A percentile compares a stretch with the other conserved stretches of the same genome.
phyloP scores from a whole-genome alignment of 208 protist species.

The Trypanosoma congolense region DNA sequence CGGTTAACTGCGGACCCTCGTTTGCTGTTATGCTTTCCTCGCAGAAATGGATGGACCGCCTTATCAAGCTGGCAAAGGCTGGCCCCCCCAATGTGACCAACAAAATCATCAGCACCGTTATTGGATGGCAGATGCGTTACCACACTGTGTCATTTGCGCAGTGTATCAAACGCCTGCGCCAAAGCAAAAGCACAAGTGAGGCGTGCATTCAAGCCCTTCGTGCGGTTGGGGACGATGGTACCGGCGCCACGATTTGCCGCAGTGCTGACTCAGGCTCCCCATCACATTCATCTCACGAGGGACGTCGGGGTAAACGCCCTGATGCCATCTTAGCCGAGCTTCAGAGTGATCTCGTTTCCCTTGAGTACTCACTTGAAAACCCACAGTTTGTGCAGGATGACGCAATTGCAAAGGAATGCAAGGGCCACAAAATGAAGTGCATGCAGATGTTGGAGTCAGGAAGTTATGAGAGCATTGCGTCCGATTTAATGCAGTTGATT shows the following conservation, averaged over 20 bases:
- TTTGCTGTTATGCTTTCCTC: slow-evolving; percentile 74
- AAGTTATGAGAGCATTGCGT: slow-evolving; percentile 58
- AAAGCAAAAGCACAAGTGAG: slow-evolving; percentile 67
- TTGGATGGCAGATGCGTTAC: slow-evolving; percentile 77
- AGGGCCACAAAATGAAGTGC: slow-evolving; percentile 70
- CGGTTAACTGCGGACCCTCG: slow-evolving; percentile 64
- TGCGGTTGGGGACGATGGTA: slow-evolving; percentile 25
- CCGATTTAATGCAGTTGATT: slow-evolving; percentile 81
- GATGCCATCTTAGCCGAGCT: slow-evolving; percentile 73
- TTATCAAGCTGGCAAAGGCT: slow-evolving; percentile 83
- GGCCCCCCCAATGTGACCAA: slow-evolving; percentile 36
- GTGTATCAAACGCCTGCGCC: slow-evolving; percentile 61
- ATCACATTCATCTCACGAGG: background rate
- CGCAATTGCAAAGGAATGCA: slow-evolving; percentile 79
- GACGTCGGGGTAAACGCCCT: slow-evolving; percentile 24
- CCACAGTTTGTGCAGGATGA: slow-evolving; percentile 75
- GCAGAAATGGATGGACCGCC: slow-evolving; percentile 84
- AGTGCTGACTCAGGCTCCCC: background rate
- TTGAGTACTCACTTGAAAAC: slow-evolving; percentile 86
- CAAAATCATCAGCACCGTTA: slow-evolving; percentile 64
- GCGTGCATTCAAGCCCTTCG: slow-evolving; percentile 37
- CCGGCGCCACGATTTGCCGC: slow-evolving; percentile 27
- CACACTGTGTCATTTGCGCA: slow-evolving; percentile 71
- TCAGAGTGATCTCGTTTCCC: slow-evolving; percentile 81
- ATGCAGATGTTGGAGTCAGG: slow-evolving; percentile 80